Base-by-base conservation (phyloP, 495 filamentous ascomycete species). In the Extremus antarcticus region DNA sequence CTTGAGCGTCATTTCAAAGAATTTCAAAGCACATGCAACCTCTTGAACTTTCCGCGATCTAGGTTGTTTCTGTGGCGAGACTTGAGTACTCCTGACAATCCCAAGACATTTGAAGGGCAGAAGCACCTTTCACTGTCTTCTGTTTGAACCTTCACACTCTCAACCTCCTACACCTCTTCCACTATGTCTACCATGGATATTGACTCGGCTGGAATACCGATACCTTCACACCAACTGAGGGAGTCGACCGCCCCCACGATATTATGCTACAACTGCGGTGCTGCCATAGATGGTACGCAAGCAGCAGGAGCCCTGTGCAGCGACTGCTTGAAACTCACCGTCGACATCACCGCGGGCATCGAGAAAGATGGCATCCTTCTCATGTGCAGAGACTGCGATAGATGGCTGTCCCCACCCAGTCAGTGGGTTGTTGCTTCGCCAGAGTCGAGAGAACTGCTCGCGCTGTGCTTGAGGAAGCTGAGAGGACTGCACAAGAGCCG, bases 201-300 rank as follows among this genome's bases (percentile, higher is more conserved):
- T 39, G 59, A 62, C 49, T 29, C 59, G 29, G 39, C 10, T 38
- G 38, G 25, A 11, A 47, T 62, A 10, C 45, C 59, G 10, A 45
- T 63, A 38, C 38, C 54, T 48, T 21, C 48, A 51, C 2, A n/a
- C 29, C 11, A 47, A 16, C 39, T 20, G 8, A 38, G 51, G 11
- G 16, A 45, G 11, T n/a, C 55, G 16, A 62, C 59, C 16, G 35
- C 43, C 15, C 55, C 51, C 47, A 94, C 85, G 9, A 94, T 95
- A 63, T 85, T 96, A 24, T 96, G 90, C 70, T 94, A 85, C 73
- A 90, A 95, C 75, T 96, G 90, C 69, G 91, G 90, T 58, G 84
- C 84, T 54, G 82, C 88, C n/a, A 94, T 96, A 55, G 87, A 92
- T 67, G 91, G 90, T 65, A 92, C 86, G n/a, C 75, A 78, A 13